These are phyloP conservation scores for Ophiocordyceps sinensis DNA, from an alignment of 2,329 filamentous ascomycete species.

Conservation along the genomic window DNA sequence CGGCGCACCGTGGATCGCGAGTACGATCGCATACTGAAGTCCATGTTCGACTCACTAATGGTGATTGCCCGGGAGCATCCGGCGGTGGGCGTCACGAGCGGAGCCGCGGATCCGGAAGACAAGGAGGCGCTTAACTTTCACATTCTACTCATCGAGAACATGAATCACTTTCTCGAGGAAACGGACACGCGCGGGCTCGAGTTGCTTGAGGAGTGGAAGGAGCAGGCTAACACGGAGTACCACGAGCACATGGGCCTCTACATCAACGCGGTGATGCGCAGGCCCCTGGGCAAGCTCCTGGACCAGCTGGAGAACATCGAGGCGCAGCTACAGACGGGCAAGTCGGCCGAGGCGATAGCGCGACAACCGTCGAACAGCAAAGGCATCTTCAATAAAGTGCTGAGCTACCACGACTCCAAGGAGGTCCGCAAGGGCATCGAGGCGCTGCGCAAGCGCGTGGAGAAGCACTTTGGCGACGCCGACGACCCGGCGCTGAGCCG, in stretches of 20 bases:
- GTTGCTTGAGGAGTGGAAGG: conserved; percentile 70
- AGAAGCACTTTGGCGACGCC: conserved; percentile 92
- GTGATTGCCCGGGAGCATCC: conserved; percentile 71
- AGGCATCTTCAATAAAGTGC: conserved; percentile 70
- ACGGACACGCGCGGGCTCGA: conserved; percentile 62
- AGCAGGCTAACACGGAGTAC: conserved; percentile 64
- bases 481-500: conserved; percentile 56
- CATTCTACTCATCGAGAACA: conserved; percentile 94
- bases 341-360: conserved; percentile 51
- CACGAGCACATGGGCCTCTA: conserved; percentile 80
- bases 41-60: conserved; percentile 95
- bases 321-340: conserved; percentile 46
- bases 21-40: conserved; percentile 77
- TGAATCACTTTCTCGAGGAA: conserved; percentile 94
- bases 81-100: conserved; percentile 27
- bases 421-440: conserved; percentile 87
- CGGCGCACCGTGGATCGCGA: conserved; percentile 71
- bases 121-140: conserved; percentile 97
- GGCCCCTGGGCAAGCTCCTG: conserved; percentile 78
- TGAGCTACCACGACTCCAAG: conserved; percentile 65
- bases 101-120: conserved; percentile 54
- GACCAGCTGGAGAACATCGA: conserved; percentile 89
- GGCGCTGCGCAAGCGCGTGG: conserved; percentile 74
- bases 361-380: conserved; percentile 73
- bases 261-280: conserved; percentile 71